Percentiles rank a stretch among this genome's conserved stretches.
Conservation (phyloP, 306 rosid species). For the Cucurbita maxima region DNA sequence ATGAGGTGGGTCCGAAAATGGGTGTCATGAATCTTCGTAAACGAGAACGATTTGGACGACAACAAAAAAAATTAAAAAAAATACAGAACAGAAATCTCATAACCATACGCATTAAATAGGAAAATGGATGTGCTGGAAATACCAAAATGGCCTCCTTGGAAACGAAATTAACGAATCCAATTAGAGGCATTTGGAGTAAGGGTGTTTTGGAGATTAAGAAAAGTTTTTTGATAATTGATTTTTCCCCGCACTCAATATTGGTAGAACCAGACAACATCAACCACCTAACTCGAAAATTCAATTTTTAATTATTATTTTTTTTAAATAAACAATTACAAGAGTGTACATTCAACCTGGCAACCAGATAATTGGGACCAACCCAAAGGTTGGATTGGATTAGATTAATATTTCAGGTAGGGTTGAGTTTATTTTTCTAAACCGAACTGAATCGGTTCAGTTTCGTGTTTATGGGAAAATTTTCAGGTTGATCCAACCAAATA, state of each 20-base stretch:
- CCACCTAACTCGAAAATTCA: background rate
- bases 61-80: background rate
- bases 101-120: slow-evolving; percentile 25
- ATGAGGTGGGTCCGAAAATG: background rate
- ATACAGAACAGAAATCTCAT: background rate
- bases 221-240: background rate
- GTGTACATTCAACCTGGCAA: too few relatives aligned
- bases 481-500: too few relatives aligned
- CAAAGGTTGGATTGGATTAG: too few relatives aligned
- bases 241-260: background rate
- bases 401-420: too few relatives aligned
- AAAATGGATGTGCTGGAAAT: background rate
- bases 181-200: background rate
- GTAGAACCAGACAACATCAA: background rate
- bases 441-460: too few relatives aligned
- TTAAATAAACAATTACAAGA: too few relatives aligned
- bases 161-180: background rate
- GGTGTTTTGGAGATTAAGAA: slow-evolving; percentile 3
- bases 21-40: background rate
- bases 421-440: too few relatives aligned
- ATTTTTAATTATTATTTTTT: too few relatives aligned
- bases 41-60: background rate
- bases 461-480: too few relatives aligned
- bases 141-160: background rate
- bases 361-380: too few relatives aligned